Evolutionary conservation across 345 rosid species (phyloP).

Genomic region (Jatropha curcas): DNA sequence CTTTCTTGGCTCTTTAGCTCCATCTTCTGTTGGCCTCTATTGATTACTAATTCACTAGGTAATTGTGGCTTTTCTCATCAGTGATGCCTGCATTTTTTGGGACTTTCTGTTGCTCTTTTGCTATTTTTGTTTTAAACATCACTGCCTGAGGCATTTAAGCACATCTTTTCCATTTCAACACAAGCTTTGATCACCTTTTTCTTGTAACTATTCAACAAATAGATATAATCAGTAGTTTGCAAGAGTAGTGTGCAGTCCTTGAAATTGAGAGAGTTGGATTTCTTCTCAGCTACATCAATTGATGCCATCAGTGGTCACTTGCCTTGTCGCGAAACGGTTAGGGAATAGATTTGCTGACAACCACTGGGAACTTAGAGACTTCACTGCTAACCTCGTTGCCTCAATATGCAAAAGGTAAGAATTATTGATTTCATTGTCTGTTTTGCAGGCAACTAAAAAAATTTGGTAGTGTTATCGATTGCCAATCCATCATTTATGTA

Average conservation of each 20-base stretch:
- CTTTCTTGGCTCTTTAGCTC: background rate
- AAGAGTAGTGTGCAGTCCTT: conserved; percentile 20
- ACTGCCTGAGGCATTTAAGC: background rate
- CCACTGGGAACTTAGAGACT: conserved; percentile 98
- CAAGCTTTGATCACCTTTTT: conserved; percentile 11
- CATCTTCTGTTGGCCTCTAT: background rate
- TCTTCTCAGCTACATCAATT: conserved; percentile 86
- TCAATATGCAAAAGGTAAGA: conserved; percentile 85
- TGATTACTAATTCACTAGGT: background rate
- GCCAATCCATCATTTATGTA: background rate
- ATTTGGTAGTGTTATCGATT: conserved; percentile 5
- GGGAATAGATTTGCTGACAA: conserved; percentile 89
- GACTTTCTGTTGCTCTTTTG: background rate
- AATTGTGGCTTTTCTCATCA: background rate
- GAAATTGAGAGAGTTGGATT: conserved; percentile 39
- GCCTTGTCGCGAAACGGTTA: conserved; percentile 90
- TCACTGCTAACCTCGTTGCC: conserved; percentile 78
- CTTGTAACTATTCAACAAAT: conserved; percentile 17
- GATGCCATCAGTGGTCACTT: conserved; percentile 99
- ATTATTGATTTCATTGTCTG: conserved; percentile 22
- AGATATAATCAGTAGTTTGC: conserved; percentile 15
- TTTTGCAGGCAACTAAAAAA: conserved; percentile 13
- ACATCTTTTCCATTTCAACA: background rate
- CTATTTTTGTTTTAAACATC: background rate
- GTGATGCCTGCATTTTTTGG: too few species aligned